Evolutionary conservation across 108 stramenopile genomes (phyloP).

Genomic region (Nitzschia sp.): DNA sequence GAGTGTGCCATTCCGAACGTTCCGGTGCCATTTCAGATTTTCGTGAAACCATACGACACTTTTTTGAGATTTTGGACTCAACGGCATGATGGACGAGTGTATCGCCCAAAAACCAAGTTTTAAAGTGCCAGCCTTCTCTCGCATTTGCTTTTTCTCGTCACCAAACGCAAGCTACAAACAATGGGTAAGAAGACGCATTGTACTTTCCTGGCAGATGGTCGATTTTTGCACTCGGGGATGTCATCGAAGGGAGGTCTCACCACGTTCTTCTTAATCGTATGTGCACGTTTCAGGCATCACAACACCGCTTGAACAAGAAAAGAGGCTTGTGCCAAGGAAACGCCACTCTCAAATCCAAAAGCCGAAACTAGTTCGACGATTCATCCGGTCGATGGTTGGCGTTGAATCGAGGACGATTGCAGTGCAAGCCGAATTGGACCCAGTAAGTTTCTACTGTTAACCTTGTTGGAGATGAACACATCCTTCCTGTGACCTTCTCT

Average conservation of each 20-base stretch:
- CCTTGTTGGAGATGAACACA: too few relatives aligned
- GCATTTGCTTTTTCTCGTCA: not conserved
- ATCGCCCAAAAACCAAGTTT: not conserved
- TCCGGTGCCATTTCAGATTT: conserved; percentile 2
- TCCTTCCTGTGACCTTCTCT: not conserved
- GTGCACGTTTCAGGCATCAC: not conserved
- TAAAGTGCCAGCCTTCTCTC: too few relatives aligned
- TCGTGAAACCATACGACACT: not conserved
- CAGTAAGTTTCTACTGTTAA: not conserved
- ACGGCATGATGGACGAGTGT: not conserved
- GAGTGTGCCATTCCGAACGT: not conserved
- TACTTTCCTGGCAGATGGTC: too few relatives aligned
- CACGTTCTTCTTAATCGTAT: not conserved
- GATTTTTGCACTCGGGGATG: too few relatives aligned
- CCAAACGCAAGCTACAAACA: not conserved
- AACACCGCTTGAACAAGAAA: not conserved
- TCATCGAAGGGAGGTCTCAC: too few relatives aligned
- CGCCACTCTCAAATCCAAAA: not conserved
- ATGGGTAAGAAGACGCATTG: not conserved
- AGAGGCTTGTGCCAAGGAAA: not conserved
- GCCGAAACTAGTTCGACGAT: not conserved
- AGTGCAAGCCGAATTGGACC: conserved; percentile 14
- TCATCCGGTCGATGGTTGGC: conserved; percentile 6
- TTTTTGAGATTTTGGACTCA: conserved; percentile 3
- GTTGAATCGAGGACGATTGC: not conserved